These are phyloP conservation scores for Sophora flavescens DNA, from an alignment of 306 rosid species.

Conservation along the genomic window DNA sequence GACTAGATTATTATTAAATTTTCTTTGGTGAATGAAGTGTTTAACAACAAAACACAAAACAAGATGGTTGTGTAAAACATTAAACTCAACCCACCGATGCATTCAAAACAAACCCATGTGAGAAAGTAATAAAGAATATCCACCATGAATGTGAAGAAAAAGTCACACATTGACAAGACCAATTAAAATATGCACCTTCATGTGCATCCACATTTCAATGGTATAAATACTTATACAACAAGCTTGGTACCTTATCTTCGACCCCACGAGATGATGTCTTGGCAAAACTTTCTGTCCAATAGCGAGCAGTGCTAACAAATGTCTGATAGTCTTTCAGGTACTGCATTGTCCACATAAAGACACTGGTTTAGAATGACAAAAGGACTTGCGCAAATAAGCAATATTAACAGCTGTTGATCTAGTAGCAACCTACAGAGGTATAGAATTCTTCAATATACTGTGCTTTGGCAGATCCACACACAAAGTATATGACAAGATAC, in stretches of 20 bases:
- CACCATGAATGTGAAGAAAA: not conserved
- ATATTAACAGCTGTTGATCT: not conserved
- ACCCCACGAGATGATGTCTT: slow-evolving; percentile 79
- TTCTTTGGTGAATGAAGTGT: not conserved
- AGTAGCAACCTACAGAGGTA: slow-evolving; percentile 16
- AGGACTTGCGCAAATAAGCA: slow-evolving; percentile 11
- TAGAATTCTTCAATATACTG: slow-evolving; percentile 9
- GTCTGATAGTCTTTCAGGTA: slow-evolving; percentile 86
- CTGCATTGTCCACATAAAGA: slow-evolving; percentile 58
- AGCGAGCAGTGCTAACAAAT: slow-evolving; percentile 88
- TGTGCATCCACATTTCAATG: slow-evolving; percentile 26
- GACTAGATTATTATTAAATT: slow-evolving; percentile 17
- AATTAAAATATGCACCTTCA: slow-evolving; percentile 31
- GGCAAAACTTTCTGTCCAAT: slow-evolving; percentile 98
- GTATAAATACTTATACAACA: slow-evolving; percentile 20
- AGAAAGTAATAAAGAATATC: slow-evolving; percentile 22
- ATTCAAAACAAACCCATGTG: slow-evolving; percentile 1
- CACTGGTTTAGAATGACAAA: slow-evolving; percentile 17
- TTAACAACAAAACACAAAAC: slow-evolving; percentile 17
- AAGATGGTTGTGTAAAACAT: slow-evolving; percentile 24
- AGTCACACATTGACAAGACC: not conserved
- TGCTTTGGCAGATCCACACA: slow-evolving; percentile 18
- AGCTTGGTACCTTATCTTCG: slow-evolving; percentile 77
- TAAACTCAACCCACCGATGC: not conserved
- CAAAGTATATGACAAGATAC: slow-evolving; percentile 22